Percentiles rank a stretch among this genome's conserved stretches.
phyloP scores from a whole-genome alignment of 139 green algal species.

The Chlorella sp. region DNA sequence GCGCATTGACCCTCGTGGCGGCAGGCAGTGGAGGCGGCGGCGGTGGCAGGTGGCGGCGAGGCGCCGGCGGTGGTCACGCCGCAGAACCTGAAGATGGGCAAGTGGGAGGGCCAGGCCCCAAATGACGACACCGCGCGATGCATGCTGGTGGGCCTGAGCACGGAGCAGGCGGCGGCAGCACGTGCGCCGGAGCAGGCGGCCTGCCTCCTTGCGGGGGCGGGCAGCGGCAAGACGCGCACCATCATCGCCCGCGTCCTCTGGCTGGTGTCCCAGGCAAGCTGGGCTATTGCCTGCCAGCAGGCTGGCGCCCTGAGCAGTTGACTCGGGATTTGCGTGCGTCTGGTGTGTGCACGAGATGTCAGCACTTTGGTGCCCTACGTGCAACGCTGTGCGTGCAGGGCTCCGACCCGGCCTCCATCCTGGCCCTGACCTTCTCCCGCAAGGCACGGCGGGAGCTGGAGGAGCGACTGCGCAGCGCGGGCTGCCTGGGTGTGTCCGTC shows the following conservation, averaged over 20 bases:
- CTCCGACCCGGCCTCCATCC: not conserved
- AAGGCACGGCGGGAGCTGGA: not conserved
- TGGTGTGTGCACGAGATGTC: not conserved
- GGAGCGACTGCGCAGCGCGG: constrained; percentile 1
- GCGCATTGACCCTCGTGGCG: not conserved
- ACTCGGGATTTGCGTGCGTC: not conserved
- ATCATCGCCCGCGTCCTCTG: not conserved
- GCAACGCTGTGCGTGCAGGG: constrained; percentile 4
- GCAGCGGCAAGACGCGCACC: constrained; percentile 21
- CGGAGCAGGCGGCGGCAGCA: not conserved
- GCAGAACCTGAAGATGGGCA: not conserved
- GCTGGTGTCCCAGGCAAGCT: not conserved
- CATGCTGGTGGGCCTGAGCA: not conserved
- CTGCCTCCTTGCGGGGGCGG: not conserved
- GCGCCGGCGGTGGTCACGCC: not conserved
- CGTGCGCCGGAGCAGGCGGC: constrained; percentile 1
- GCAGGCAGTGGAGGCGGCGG: not conserved
- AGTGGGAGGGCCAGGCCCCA: not conserved
- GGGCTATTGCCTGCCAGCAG: not conserved
- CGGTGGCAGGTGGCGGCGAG: not conserved
- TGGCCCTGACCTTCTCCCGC: constrained; percentile 21
- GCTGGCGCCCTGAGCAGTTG: not conserved
- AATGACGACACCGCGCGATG: not conserved
- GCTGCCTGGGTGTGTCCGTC: not conserved
- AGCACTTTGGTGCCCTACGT: not conserved